Percentiles rank a stretch among this genome's conserved stretches.
phyloP scores from a whole-genome alignment of 1,284 basidiomycete species.

The Rhodotorula sp. region DNA sequence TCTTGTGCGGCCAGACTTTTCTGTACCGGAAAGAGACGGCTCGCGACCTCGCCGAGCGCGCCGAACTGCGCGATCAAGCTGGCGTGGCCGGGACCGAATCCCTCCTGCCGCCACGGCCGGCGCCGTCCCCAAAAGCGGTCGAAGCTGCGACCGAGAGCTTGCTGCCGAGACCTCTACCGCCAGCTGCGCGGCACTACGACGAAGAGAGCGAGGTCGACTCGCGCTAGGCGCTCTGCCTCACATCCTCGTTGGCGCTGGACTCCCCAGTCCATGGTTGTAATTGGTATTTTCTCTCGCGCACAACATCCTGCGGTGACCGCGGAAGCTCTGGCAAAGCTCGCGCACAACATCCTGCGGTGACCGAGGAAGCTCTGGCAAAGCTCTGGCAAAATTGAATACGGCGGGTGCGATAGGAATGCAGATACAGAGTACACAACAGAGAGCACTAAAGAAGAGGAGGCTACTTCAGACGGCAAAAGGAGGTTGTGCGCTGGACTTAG shows the following conservation, averaged over 20 bases:
- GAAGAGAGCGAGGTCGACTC: not conserved
- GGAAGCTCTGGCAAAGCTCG: not conserved
- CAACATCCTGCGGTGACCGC: too few species aligned
- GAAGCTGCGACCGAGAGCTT: conserved; percentile 15
- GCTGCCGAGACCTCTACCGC: conserved; percentile 5
- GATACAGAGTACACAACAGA: not conserved
- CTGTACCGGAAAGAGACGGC: conserved; percentile 46
- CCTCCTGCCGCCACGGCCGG: conserved; percentile 12
- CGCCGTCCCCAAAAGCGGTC: conserved; percentile 6
- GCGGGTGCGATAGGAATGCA: not conserved
- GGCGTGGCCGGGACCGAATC: conserved; percentile 35
- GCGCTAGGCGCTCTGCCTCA: not conserved
- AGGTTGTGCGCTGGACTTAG: not conserved
- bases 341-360: too few species aligned
- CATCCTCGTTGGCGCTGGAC: too few species aligned
- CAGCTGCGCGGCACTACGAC: not conserved
- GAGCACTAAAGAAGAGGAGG: too few species aligned
- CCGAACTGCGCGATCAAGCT: conserved; percentile 21
- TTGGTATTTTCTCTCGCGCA: too few species aligned
- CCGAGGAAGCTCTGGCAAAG: not conserved
- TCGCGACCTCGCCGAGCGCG: conserved; percentile 37
- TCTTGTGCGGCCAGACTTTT: conserved; percentile 46
- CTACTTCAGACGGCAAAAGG: too few species aligned
- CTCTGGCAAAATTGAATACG: too few species aligned
- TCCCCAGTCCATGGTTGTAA: too few species aligned